A percentile compares a stretch with the other conserved stretches of the same genome.
Conservation (phyloP, 192 early-diverging fungal species). For the Helicostylum pulchrum region DNA sequence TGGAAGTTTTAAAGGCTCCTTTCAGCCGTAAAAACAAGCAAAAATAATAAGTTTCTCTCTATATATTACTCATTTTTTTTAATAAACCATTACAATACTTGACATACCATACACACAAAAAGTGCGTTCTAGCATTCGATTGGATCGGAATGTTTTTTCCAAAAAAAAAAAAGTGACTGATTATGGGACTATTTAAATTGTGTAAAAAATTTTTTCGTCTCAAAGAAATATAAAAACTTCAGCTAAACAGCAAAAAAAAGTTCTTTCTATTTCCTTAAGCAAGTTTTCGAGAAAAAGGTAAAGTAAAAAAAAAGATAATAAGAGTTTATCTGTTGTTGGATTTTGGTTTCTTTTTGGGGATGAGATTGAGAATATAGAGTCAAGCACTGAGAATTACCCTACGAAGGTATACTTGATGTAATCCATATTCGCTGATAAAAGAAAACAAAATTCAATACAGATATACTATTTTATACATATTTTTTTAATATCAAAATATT, state of each 20-base stretch:
- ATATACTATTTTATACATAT: too few relatives aligned
- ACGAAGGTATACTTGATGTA: slow-evolving; percentile 17
- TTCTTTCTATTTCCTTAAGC: background rate
- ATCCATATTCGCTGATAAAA: slow-evolving; percentile 17
- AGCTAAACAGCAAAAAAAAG: too few relatives aligned
- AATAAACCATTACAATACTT: background rate
- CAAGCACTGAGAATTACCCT: slow-evolving; percentile 18
- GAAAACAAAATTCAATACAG: background rate
- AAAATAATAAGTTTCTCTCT: too few relatives aligned
- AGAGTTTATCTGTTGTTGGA: too few relatives aligned
- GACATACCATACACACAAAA: too few relatives aligned
- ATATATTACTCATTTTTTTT: too few relatives aligned
- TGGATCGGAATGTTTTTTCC: background rate
- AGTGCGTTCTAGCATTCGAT: background rate
- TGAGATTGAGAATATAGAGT: slow-evolving; percentile 22
- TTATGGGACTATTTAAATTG: background rate
- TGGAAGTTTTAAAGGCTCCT: slow-evolving; percentile 1
- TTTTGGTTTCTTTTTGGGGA: slow-evolving; percentile 6
- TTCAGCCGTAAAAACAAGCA: background rate
- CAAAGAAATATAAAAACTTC: too few relatives aligned
- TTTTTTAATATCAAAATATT: too few relatives aligned
- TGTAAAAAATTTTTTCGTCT: background rate
- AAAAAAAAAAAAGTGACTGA: background rate
- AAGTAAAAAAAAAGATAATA: background rate
- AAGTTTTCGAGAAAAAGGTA: background rate